These are phyloP conservation scores for Pulicaria dysenterica DNA, from an alignment of 129 eudicot species.

Conservation along the genomic window DNA sequence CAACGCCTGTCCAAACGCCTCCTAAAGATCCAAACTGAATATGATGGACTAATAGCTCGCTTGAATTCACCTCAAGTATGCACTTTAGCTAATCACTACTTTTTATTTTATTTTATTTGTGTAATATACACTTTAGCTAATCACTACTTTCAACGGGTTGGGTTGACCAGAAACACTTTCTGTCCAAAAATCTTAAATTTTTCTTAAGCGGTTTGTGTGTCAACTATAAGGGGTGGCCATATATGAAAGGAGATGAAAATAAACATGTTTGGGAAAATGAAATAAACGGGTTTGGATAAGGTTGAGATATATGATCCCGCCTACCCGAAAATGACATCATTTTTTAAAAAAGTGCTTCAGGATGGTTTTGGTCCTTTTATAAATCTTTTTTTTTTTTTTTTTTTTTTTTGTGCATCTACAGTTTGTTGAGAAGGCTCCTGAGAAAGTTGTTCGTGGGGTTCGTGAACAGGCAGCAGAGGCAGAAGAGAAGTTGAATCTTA, in stretches of 20 bases:
- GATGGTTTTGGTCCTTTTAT: too few relatives aligned
- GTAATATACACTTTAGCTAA: too few relatives aligned
- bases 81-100: background rate
- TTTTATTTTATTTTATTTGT: background rate
- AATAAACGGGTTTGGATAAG: too few relatives aligned
- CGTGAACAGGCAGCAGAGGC: conserved; percentile 85
- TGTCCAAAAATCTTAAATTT: too few relatives aligned
- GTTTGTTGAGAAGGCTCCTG: conserved; percentile 97
- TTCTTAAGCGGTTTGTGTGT: too few relatives aligned
- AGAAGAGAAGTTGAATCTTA: conserved; percentile 79
- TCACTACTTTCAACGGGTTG: background rate
- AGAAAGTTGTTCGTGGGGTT: conserved; percentile 79
- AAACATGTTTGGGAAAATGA: too few relatives aligned
- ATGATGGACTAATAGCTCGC: conserved; percentile 74
- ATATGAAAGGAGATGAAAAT: too few relatives aligned
- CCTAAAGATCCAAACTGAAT: conserved; percentile 83
- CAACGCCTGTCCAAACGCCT: conserved; percentile 83
- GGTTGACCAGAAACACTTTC: background rate
- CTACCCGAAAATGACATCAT: too few relatives aligned
- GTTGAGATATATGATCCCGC: too few relatives aligned
- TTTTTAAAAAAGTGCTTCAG: too few relatives aligned
- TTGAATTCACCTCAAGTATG: conserved; percentile 77
- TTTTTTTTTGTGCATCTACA: too few relatives aligned
- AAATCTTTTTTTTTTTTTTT: background rate
- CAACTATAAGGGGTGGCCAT: too few relatives aligned